Evolutionary conservation across 352 stramenopile species (phyloP).

Genomic region (Globisporangium paddicum): DNA sequence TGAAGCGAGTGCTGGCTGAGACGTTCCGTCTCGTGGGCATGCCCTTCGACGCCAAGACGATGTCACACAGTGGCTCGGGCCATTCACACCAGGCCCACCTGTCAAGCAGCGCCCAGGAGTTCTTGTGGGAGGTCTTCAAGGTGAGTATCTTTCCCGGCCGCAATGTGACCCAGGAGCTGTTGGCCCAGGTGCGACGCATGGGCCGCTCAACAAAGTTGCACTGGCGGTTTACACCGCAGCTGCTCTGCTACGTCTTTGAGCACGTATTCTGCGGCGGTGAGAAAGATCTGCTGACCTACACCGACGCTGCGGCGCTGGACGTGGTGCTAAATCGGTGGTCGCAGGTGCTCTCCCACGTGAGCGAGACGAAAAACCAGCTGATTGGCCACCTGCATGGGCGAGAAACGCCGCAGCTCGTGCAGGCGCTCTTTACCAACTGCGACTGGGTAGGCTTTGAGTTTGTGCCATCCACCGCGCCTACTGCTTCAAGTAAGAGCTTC

Average conservation of each 20-base stretch:
- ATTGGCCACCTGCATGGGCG: constrained; percentile 54
- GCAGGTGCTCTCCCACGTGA: constrained; percentile 36
- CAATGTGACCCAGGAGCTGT: constrained; percentile 29
- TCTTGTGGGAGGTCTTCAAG: constrained; percentile 60
- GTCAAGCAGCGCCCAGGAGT: constrained; percentile 25
- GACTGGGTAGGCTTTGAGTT: constrained; percentile 67
- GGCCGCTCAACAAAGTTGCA: constrained; percentile 37
- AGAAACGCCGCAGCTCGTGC: constrained; percentile 53
- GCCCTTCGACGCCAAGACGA: constrained; percentile 42
- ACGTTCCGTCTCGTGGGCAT: constrained; percentile 62
- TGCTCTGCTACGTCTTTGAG: constrained; percentile 56
- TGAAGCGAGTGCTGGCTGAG: constrained; percentile 49
- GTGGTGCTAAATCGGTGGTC: constrained; percentile 50
- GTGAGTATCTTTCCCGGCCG: constrained; percentile 26
- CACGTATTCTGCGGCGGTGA: constrained; percentile 43
- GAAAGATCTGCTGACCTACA: constrained; percentile 46
- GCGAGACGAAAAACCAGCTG: constrained; percentile 54
- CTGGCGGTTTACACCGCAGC: constrained; percentile 60
- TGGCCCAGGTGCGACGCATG: constrained; percentile 48
- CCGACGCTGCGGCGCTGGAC: constrained; percentile 44
- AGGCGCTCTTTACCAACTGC: constrained; percentile 48
- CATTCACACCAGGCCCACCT: constrained; percentile 2
- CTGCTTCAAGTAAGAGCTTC: background rate
- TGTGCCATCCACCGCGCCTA: constrained; percentile 6
- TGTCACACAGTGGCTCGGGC: constrained; percentile 23